Evolutionary conservation across 2,329 filamentous ascomycete species (phyloP).

Genomic region (Colletotrichum navitas): DNA sequence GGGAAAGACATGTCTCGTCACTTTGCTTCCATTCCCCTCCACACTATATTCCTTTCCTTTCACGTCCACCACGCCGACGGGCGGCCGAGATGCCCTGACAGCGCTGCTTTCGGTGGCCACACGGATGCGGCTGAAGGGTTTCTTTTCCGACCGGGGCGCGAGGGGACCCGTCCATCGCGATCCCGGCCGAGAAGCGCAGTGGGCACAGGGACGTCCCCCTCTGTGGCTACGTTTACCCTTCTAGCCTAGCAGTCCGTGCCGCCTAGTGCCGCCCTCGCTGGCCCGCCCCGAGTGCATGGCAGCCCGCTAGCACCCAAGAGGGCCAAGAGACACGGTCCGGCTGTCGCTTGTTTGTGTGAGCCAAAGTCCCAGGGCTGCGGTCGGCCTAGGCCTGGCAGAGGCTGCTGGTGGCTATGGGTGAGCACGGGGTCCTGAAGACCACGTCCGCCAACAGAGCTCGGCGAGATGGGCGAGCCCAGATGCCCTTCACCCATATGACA

Average conservation of each 20-base stretch:
- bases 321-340: neutral
- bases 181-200: conserved; percentile 13
- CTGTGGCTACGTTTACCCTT: neutral
- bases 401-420: neutral
- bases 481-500: neutral
- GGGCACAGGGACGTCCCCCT: neutral
- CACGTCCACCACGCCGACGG: neutral
- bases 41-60: no score
- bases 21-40: no score
- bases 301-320: neutral
- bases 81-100: neutral
- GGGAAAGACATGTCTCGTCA: neutral
- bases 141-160: neutral
- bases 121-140: neutral
- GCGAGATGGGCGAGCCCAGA: neutral
- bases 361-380: neutral
- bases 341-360: neutral
- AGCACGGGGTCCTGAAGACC: neutral
- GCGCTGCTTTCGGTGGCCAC: neutral
- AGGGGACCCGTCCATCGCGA: neutral
- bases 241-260: neutral
- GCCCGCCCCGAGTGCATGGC: neutral
- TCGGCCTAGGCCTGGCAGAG: neutral
- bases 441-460: neutral
- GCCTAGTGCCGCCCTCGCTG: neutral